Evolutionary conservation across 768 basidiomycete genomes (phyloP), one percentile per base, ranked within the genome.

Genomic region (Pleurotus ostreatus): DNA sequence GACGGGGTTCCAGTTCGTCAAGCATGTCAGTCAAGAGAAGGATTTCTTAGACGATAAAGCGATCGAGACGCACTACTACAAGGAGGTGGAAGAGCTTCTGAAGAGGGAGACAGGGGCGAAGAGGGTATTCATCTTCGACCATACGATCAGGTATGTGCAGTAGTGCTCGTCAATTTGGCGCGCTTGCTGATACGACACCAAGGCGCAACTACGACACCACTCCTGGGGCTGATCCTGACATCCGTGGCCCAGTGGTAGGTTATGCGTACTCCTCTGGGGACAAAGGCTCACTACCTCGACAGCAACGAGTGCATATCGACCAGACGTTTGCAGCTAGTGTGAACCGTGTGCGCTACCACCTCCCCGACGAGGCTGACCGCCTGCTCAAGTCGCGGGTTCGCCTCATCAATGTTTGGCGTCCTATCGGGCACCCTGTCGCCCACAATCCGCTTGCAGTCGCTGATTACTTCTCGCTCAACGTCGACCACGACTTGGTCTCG

Each of bases 331-430:
- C 60, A 12, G 64, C 74, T 4, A 64, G 73, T 2, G 64, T 66
- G 15, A 66, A 65, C 8, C 68, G 76, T 13, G 74, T 77, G 1
- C 67, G 70, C 44, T 70, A 68, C 12, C 74, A 78, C 59, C 65
- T 77, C 22, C 73, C 73, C n/a, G 61, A 61, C 4, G 73, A 76
- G 12, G 74, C 60, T 4, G 68, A 68, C 39, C 65, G 59, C 16
- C 68, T 76, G 20, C 64, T 76, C 40, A 62, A 69, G 52, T 60
- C 67, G n/a, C 71, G 77, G 6, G 77, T 75, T 63, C 76, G 77
- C 45, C 75, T 80, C 25, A 71, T 80, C 59, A 79, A 79, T 57
- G 65, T 79, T 49, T 78, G 78, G 78, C 65, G 77, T 12, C 78
- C 78, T 2, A 76, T 79, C 46, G 54, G 59, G 5, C 60, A 74